Evolutionary conservation across 75 land plant genomes (phyloP).

Genomic region (Cupressus sempervirens): DNA sequence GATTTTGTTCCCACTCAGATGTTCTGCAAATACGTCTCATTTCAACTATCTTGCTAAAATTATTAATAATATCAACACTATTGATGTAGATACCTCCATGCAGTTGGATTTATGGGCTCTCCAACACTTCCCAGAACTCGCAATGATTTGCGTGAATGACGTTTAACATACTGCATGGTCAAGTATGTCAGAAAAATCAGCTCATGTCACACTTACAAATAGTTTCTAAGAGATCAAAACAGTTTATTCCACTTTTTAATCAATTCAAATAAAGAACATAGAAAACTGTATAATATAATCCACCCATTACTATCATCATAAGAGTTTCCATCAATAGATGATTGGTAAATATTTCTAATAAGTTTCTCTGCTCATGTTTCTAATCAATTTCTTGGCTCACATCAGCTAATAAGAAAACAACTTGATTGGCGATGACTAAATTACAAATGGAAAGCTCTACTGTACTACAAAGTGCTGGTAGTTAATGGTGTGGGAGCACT

Average conservation of each 20-base stretch:
- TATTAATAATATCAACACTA: neutral
- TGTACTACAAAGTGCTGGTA: neutral
- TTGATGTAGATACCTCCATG: constrained; percentile 67
- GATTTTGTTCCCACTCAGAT: neutral
- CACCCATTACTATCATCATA: neutral
- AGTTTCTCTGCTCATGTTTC: neutral
- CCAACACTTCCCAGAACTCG: constrained; percentile 97
- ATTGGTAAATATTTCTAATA: neutral
- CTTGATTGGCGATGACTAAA: neutral
- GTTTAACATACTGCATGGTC: constrained; percentile 65
- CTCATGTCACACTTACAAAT: neutral
- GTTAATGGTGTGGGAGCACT: no score
- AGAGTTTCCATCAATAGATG: neutral
- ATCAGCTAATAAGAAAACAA: neutral
- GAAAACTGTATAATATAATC: neutral
- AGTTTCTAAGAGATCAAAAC: neutral
- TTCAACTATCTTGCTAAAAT: neutral
- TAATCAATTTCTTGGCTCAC: neutral
- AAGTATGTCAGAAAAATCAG: constrained; percentile 1
- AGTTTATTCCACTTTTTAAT: neutral
- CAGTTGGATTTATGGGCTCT: constrained; percentile 97
- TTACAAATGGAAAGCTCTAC: neutral
- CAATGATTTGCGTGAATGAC: constrained; percentile 86
- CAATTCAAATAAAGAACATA: neutral
- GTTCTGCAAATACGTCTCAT: neutral